Conservation (phyloP, 2,329 filamentous ascomycete species). For the Trichophyton verrucosum region DNA sequence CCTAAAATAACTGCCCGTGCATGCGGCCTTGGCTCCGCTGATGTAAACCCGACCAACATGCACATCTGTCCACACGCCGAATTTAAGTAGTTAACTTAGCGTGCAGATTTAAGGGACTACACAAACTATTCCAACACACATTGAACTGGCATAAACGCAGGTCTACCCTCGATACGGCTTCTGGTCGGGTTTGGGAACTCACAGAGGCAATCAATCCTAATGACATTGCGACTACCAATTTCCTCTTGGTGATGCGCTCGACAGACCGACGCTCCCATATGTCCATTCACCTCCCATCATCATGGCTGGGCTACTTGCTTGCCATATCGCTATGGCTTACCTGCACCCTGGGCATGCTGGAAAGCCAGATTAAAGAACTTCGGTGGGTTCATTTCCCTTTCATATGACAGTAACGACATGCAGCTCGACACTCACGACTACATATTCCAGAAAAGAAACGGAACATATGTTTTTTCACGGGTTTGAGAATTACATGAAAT, state of each 20-base stretch:
- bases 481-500: slow-evolving; percentile 83
- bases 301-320: slow-evolving; percentile 25
- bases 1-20: too few species aligned
- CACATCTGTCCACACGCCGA: background rate
- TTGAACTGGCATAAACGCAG: background rate
- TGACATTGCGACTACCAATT: background rate
- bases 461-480: slow-evolving; percentile 89
- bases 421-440: background rate
- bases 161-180: background rate
- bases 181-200: background rate
- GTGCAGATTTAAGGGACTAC: background rate
- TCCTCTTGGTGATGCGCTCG: slow-evolving; percentile 27
- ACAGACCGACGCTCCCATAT: slow-evolving; percentile 29
- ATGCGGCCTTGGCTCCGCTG: background rate
- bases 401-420: background rate
- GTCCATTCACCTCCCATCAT: slow-evolving; percentile 22
- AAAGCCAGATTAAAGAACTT: slow-evolving; percentile 25
- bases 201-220: background rate
- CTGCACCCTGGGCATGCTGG: slow-evolving; percentile 25
- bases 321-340: slow-evolving; percentile 25
- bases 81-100: background rate
- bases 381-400: slow-evolving; percentile 19
- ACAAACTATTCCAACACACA: background rate
- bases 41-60: background rate
- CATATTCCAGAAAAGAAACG: slow-evolving; percentile 30